phyloP scores from a whole-genome alignment of 257 asterid species.

The Verbena officinalis region DNA sequence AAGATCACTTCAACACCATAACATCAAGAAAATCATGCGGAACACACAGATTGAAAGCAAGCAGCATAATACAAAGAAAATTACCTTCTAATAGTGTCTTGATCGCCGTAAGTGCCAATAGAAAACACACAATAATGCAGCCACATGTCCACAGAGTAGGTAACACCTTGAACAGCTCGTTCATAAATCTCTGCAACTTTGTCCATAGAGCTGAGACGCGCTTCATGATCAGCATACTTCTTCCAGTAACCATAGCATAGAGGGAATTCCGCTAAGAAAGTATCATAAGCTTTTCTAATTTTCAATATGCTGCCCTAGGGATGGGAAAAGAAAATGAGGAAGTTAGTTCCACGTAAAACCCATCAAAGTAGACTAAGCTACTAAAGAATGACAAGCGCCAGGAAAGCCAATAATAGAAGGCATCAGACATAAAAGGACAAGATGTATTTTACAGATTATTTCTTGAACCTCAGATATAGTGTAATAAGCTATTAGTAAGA shows the following conservation, averaged over 20 bases:
- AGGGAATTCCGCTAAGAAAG: conserved; percentile 92
- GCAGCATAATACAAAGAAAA: conserved; percentile 27
- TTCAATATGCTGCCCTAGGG: conserved; percentile 74
- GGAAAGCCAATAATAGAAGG: conserved; percentile 3
- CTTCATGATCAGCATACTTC: conserved; percentile 98
- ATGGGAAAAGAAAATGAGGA: background rate
- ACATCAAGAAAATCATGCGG: conserved; percentile 39
- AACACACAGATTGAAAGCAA: conserved; percentile 34
- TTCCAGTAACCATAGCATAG: conserved; percentile 99
- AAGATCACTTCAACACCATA: conserved; percentile 46
- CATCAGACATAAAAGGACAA: background rate
- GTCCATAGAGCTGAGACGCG: conserved; percentile 80
- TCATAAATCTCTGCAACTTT: conserved; percentile 95
- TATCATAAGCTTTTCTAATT: conserved; percentile 84
- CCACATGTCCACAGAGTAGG: conserved; percentile 99
- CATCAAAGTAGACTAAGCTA: background rate
- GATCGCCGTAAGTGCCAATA: conserved; percentile 88
- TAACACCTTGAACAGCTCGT: conserved; percentile 93
- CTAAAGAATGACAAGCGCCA: conserved; percentile 1
- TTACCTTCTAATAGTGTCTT: conserved; percentile 91
- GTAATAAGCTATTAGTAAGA: background rate
- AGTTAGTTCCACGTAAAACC: conserved; percentile 3
- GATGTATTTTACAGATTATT: background rate
- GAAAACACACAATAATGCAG: conserved; percentile 89
- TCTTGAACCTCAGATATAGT: background rate